phyloP scores from a whole-genome alignment of 1,139 yeast species.

The Taiozyma onychis region DNA sequence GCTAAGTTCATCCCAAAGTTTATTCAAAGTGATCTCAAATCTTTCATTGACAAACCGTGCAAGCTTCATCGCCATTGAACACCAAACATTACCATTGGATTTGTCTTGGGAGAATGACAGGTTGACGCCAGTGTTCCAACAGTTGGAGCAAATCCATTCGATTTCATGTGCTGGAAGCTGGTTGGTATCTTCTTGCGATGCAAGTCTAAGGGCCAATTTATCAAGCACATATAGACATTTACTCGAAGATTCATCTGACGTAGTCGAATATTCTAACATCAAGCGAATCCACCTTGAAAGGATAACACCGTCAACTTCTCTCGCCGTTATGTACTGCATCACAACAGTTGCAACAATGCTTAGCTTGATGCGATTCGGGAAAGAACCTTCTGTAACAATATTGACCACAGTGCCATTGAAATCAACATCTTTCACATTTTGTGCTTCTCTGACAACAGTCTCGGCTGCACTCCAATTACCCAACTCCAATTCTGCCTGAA shows the following conservation, averaged over 20 bases:
- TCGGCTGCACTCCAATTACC: slow-evolving; percentile 11
- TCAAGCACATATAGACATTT: slow-evolving; percentile 6
- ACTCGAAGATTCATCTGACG: slow-evolving; percentile 4
- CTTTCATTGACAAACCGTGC: slow-evolving; percentile 19
- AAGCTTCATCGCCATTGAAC: slow-evolving; percentile 13
- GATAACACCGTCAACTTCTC: slow-evolving; percentile 3
- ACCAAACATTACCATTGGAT: slow-evolving; percentile 14
- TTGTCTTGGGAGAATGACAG: slow-evolving; percentile 10
- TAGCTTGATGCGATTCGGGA: slow-evolving; percentile 6
- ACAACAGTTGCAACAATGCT: slow-evolving; percentile 7
- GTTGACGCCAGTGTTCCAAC: slow-evolving; percentile 21
- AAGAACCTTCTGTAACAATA: slow-evolving; percentile 6
- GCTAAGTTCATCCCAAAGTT: slow-evolving; percentile 16
- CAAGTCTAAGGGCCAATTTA: slow-evolving; percentile 8
- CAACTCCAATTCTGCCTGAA: slow-evolving; percentile 16
- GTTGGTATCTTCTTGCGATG: slow-evolving; percentile 7
- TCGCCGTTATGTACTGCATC: slow-evolving; percentile 10
- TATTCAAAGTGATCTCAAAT: slow-evolving; percentile 11
- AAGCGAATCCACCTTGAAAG: slow-evolving; percentile 19
- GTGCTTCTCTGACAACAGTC: slow-evolving; percentile 13
- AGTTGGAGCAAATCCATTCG: slow-evolving; percentile 18
- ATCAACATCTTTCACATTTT: slow-evolving; percentile 5
- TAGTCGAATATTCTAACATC: slow-evolving; percentile 7
- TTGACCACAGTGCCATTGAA: slow-evolving; percentile 17
- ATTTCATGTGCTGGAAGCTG: slow-evolving; percentile 20